Conservation (phyloP, 306 rosid species). For the Pueraria montana region DNA sequence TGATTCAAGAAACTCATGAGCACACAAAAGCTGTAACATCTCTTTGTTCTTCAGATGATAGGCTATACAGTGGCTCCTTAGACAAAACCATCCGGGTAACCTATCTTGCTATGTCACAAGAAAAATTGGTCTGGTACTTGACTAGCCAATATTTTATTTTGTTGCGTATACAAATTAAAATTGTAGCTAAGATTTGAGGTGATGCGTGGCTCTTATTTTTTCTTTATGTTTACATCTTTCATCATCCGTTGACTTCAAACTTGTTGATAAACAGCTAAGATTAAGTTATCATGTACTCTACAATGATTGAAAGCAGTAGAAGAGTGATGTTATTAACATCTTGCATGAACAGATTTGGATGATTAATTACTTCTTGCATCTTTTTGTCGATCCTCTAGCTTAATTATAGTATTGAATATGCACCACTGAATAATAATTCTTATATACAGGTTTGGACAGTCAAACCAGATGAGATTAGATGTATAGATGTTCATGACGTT, state of each 20-base stretch:
- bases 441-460: slow-evolving; percentile 72
- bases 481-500: slow-evolving; percentile 75
- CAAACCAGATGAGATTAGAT: slow-evolving; percentile 75
- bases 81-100: slow-evolving; percentile 94
- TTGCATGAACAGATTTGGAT: not conserved
- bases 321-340: not conserved
- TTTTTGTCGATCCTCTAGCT: slow-evolving; percentile 24
- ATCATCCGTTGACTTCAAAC: slow-evolving; percentile 7
- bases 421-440: slow-evolving; percentile 36
- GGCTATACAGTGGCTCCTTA: slow-evolving; percentile 82
- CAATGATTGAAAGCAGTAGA: slow-evolving; percentile 22
- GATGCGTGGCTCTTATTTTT: not conserved
- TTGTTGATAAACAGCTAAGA: slow-evolving; percentile 20
- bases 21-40: slow-evolving; percentile 91
- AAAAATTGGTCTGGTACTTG: slow-evolving; percentile 29
- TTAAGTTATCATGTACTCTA: slow-evolving; percentile 19
- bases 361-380: slow-evolving; percentile 13
- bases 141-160: slow-evolving; percentile 13
- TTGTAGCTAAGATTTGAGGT: slow-evolving; percentile 28
- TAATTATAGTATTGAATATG: not conserved
- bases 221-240: slow-evolving; percentile 12
- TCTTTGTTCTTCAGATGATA: slow-evolving; percentile 69
- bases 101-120: slow-evolving; percentile 30
- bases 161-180: not conserved
- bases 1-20: slow-evolving; percentile 83